Percentiles rank a stretch among this genome's conserved stretches.
These are phyloP conservation scores for Tetratostichococcus sp. DNA, from an alignment of 139 green algal species.

Conservation along the genomic window DNA sequence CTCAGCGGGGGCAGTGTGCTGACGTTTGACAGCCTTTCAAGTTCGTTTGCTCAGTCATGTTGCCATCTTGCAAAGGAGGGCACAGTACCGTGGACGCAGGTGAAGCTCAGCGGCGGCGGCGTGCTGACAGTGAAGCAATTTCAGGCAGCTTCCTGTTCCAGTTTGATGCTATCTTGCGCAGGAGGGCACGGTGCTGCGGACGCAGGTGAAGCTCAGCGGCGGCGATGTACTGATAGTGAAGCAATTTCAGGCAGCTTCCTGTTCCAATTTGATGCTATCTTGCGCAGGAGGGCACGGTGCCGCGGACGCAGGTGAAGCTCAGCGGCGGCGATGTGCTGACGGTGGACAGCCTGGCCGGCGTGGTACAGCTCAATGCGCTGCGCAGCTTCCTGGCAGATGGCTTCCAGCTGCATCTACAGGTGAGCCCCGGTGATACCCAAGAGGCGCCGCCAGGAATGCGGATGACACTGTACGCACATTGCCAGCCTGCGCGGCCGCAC, in stretches of 20 bases:
- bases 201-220: constrained; percentile 62
- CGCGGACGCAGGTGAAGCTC: constrained; percentile 57
- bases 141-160: no score
- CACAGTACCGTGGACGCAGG: constrained; percentile 20
- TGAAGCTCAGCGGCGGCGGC: constrained; percentile 62
- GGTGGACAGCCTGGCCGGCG: constrained; percentile 48
- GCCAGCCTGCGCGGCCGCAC: no score
- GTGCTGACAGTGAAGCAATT: constrained; percentile 43
- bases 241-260: no score
- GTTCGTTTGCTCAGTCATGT: no score
- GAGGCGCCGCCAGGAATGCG: no score
- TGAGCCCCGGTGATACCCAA: not conserved
- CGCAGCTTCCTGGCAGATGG: constrained; percentile 54
- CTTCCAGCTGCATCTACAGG: constrained; percentile 67
- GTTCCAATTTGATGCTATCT: not conserved
- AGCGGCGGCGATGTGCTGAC: constrained; percentile 40
- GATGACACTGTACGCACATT: no score
- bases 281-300: constrained; percentile 19
- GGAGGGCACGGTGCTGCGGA: constrained; percentile 12
- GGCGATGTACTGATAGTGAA: constrained; percentile 43
- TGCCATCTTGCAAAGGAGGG: no score
- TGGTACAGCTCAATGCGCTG: constrained; percentile 54
- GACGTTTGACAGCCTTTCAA: no score
- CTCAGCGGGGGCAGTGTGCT: constrained; percentile 50
- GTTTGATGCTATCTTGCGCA: no score